Evolutionary conservation across 371 early-diverging fungal genomes (phyloP).

Genomic region (Mortierella sp.): DNA sequence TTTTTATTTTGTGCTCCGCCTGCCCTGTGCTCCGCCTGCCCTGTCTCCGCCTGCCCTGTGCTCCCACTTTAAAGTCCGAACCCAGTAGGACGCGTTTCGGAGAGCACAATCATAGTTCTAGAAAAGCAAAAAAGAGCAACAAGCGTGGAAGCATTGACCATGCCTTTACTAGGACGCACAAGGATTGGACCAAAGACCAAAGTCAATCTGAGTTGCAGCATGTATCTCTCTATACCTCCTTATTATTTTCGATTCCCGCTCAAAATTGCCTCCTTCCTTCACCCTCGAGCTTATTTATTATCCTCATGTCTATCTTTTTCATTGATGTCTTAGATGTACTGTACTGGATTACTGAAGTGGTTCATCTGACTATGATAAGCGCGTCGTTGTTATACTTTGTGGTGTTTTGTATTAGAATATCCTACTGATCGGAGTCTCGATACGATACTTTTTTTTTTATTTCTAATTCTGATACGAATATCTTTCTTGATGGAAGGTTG

Average conservation of each 20-base stretch:
- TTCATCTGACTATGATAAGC: too few species aligned
- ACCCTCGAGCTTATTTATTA: background rate
- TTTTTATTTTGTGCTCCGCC: background rate
- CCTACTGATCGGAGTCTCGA: too few species aligned
- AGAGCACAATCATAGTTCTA: background rate
- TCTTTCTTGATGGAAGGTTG: too few species aligned
- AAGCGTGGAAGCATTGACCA: slow-evolving; percentile 17
- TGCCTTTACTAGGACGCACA: slow-evolving; percentile 7
- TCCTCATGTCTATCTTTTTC: background rate
- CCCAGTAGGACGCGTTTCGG: background rate
- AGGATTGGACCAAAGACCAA: slow-evolving; percentile 9
- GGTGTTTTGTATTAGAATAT: too few species aligned
- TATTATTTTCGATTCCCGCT: background rate
- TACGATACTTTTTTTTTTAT: too few species aligned
- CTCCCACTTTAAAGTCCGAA: slow-evolving; percentile 16
- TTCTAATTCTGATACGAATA: too few species aligned
- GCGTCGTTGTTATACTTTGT: too few species aligned
- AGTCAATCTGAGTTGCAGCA: too few species aligned
- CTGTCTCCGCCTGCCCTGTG: background rate
- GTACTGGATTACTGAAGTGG: background rate
- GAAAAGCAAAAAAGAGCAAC: background rate
- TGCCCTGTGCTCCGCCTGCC: too few species aligned
- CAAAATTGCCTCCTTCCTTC: slow-evolving; percentile 1
- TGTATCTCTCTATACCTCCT: background rate
- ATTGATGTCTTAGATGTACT: background rate